phyloP scores from a whole-genome alignment of 345 rosid species.

The Citrus medica region DNA sequence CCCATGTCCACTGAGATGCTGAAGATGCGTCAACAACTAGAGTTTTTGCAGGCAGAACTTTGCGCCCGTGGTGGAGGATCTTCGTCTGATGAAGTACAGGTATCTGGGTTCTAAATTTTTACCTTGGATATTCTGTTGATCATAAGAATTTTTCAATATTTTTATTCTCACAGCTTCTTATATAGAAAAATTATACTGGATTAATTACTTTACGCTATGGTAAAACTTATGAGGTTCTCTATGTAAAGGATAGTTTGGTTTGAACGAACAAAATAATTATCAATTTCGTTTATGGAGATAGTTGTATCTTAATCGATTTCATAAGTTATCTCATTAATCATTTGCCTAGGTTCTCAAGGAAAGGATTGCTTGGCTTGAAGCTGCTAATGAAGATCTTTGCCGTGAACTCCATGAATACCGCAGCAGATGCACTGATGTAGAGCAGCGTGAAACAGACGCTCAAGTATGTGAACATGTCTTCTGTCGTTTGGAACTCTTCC shows the following conservation, averaged over 20 bases:
- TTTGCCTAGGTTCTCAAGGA: slow-evolving; percentile 73
- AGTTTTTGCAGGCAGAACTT: slow-evolving; percentile 95
- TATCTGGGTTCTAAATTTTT: slow-evolving; percentile 24
- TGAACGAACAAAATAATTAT: background rate
- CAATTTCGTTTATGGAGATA: background rate
- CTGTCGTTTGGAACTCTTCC: slow-evolving; percentile 2
- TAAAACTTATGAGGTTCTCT: background rate
- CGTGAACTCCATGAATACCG: slow-evolving; percentile 88
- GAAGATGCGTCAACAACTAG: slow-evolving; percentile 94
- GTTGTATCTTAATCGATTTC: background rate
- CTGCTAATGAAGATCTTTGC: slow-evolving; percentile 85
- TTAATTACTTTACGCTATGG: background rate
- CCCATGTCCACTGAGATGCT: slow-evolving; percentile 96
- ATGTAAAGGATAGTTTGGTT: background rate
- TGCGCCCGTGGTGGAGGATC: slow-evolving; percentile 78
- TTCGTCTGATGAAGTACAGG: slow-evolving; percentile 83
- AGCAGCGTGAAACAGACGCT: slow-evolving; percentile 68
- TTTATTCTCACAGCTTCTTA: background rate
- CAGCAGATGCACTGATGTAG: slow-evolving; percentile 52
- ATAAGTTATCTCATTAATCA: background rate
- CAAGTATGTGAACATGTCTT: slow-evolving; percentile 47
- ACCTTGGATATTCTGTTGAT: background rate
- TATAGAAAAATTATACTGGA: background rate
- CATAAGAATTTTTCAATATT: background rate
- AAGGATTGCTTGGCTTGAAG: slow-evolving; percentile 92